phyloP scores from a whole-genome alignment of 768 basidiomycete species.

The Tubosaeta sp. region DNA sequence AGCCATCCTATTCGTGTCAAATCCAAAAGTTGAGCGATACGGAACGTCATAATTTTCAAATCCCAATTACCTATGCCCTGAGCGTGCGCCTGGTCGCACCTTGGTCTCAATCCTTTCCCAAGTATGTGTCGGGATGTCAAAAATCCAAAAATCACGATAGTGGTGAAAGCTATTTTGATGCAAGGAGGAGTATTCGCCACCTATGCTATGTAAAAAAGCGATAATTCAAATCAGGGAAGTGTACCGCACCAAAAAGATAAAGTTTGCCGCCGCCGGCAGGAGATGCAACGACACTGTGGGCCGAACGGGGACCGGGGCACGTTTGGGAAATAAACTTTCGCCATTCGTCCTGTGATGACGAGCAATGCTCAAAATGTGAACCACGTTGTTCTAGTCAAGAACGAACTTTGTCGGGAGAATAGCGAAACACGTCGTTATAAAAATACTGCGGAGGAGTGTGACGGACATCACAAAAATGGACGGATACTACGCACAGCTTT shows the following conservation, averaged over 20 bases:
- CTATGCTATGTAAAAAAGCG: conserved; percentile 27
- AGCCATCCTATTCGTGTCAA: conserved; percentile 58
- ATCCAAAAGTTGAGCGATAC: not conserved
- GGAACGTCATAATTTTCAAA: not conserved
- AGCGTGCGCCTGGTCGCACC: conserved; percentile 70
- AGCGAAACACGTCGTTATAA: conserved; percentile 85
- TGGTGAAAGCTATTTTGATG: conserved; percentile 85
- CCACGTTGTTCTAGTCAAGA: not conserved
- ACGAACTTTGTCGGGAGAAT: conserved; percentile 72
- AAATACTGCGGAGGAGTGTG: conserved; percentile 47
- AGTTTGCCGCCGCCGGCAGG: conserved; percentile 82
- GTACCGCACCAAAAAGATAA: conserved; percentile 64
- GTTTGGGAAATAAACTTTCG: conserved; percentile 77
- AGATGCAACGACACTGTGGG: conserved; percentile 74
- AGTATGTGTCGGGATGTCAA: conserved; percentile 69
- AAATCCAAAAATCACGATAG: conserved; percentile 86
- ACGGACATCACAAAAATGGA: not conserved
- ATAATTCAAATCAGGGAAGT: not conserved
- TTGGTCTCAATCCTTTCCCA: conserved; percentile 93
- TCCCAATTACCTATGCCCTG: conserved; percentile 71
- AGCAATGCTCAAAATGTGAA: not conserved
- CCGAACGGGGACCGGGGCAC: conserved; percentile 83
- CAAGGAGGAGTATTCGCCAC: conserved; percentile 83
- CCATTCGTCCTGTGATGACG: conserved; percentile 70
- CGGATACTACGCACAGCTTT: conserved; percentile 52